Conservation (phyloP, 768 basidiomycete species). For the Mycena leptocephala region DNA sequence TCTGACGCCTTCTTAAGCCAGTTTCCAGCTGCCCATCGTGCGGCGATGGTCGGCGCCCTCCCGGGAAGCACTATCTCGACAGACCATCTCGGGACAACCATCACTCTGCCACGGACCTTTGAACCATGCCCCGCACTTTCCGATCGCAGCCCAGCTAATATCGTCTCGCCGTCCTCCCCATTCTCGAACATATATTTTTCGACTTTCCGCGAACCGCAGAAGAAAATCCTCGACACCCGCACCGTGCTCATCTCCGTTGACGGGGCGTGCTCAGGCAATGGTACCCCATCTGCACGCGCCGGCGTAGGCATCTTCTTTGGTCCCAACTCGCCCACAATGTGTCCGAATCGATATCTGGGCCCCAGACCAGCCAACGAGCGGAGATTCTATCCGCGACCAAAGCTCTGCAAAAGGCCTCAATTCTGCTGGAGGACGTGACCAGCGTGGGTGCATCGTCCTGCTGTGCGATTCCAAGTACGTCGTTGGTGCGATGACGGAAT, state of each 20-base stretch:
- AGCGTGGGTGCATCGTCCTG: slow-evolving; percentile 22
- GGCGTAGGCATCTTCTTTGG: slow-evolving; percentile 33
- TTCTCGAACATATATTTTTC: slow-evolving; percentile 28
- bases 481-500: slow-evolving; percentile 33
- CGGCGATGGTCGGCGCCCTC: slow-evolving; percentile 12
- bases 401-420: slow-evolving; percentile 11
- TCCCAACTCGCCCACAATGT: slow-evolving; percentile 33
- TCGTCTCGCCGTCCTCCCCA: slow-evolving; percentile 17
- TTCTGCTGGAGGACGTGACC: not conserved
- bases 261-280: slow-evolving; percentile 32
- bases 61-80: slow-evolving; percentile 30
- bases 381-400: slow-evolving; percentile 30
- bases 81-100: slow-evolving; percentile 30
- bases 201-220: slow-evolving; percentile 26
- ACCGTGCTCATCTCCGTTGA: slow-evolving; percentile 30
- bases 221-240: slow-evolving; percentile 26
- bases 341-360: slow-evolving; percentile 14
- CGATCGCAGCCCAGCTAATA: slow-evolving; percentile 15
- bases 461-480: slow-evolving; percentile 31
- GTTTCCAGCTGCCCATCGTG: slow-evolving; percentile 17
- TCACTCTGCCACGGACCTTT: slow-evolving; percentile 32
- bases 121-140: slow-evolving; percentile 3
- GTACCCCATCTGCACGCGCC: slow-evolving; percentile 22
- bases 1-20: slow-evolving; percentile 25
- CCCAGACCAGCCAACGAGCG: slow-evolving; percentile 35